These are phyloP conservation scores for Colletotrichum tanaceti DNA, from an alignment of 2,329 filamentous ascomycete genomes.

Conservation along the genomic window DNA sequence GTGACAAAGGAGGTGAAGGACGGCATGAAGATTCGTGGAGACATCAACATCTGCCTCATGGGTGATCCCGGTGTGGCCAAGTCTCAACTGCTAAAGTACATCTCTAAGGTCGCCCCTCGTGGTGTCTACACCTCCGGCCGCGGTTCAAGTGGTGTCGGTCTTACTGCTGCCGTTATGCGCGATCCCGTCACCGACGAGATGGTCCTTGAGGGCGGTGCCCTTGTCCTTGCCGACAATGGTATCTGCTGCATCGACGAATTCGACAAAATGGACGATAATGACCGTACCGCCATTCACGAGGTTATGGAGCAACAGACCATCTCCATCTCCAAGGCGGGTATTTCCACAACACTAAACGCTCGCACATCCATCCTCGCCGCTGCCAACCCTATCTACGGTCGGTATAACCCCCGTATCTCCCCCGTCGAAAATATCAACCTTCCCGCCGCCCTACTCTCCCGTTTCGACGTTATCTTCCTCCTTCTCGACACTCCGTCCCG, in stretches of 20 bases:
- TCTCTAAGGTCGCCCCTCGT: slow-evolving; percentile 95
- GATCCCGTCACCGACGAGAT: slow-evolving; percentile 87
- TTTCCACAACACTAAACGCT: slow-evolving; percentile 86
- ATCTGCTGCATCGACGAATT: slow-evolving; percentile 91
- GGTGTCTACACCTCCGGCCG: slow-evolving; percentile 87
- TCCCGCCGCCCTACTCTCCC: slow-evolving; percentile 93
- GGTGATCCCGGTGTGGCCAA: slow-evolving; percentile 99
- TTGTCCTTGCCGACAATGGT: slow-evolving; percentile 84
- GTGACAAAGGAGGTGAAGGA: slow-evolving; percentile 97
- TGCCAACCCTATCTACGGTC: slow-evolving; percentile 95
- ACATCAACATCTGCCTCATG: slow-evolving; percentile 99
- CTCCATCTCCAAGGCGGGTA: slow-evolving; percentile 81
- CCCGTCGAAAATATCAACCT: slow-evolving; percentile 99
- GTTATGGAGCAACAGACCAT: slow-evolving; percentile 92
- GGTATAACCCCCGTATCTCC: slow-evolving; percentile 97
- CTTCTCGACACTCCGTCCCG: slow-evolving; percentile 94
- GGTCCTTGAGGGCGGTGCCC: slow-evolving; percentile 83
- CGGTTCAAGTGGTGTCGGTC: slow-evolving; percentile 83
- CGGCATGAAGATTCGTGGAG: slow-evolving; percentile 98
- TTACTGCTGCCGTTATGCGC: slow-evolving; percentile 85
- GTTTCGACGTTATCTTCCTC: slow-evolving; percentile 97
- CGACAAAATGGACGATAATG: slow-evolving; percentile 89
- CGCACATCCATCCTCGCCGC: slow-evolving; percentile 95
- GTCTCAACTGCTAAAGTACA: slow-evolving; percentile 97
- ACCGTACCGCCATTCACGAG: slow-evolving; percentile 86